These are phyloP conservation scores for Phytophthora agathidicida DNA, from an alignment of 352 stramenopile species.

Conservation along the genomic window DNA sequence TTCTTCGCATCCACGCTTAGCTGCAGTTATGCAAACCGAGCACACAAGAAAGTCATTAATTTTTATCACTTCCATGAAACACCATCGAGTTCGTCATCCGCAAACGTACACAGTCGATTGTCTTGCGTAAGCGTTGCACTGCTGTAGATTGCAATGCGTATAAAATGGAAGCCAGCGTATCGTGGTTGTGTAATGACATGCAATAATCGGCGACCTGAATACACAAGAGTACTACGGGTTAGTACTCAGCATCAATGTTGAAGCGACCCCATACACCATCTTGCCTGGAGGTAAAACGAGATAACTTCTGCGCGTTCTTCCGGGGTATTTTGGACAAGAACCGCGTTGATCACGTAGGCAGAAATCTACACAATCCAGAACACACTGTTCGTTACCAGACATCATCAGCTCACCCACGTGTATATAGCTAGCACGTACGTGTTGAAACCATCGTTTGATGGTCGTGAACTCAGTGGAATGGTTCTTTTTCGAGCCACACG, in stretches of 20 bases:
- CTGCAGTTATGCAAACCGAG: constrained; percentile 34
- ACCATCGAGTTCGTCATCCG: not conserved
- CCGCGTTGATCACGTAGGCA: constrained; percentile 82
- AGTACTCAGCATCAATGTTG: not conserved
- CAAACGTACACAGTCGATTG: constrained; percentile 72
- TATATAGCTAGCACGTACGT: constrained; percentile 50
- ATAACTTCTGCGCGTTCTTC: constrained; percentile 77
- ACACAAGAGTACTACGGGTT: not conserved
- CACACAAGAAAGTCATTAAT: not conserved
- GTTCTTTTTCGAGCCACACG: constrained; percentile 49
- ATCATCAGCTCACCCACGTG: not conserved
- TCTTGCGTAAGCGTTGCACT: constrained; percentile 78
- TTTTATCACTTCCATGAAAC: no score
- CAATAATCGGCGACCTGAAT: constrained; percentile 72
- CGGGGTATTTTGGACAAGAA: constrained; percentile 71
- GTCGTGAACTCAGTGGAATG: constrained; percentile 66
- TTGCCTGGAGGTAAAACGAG: constrained; percentile 79
- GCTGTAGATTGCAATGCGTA: constrained; percentile 88
- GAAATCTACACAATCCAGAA: constrained; percentile 51
- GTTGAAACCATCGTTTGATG: constrained; percentile 85
- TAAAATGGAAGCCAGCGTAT: constrained; percentile 83
- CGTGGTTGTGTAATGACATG: constrained; percentile 79
- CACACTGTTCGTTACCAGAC: not conserved
- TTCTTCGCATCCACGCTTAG: constrained; percentile 68
- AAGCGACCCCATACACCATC: not conserved